Evolutionary conservation across 1,284 basidiomycete species (phyloP).

Genomic region (Phlebopus sp.): DNA sequence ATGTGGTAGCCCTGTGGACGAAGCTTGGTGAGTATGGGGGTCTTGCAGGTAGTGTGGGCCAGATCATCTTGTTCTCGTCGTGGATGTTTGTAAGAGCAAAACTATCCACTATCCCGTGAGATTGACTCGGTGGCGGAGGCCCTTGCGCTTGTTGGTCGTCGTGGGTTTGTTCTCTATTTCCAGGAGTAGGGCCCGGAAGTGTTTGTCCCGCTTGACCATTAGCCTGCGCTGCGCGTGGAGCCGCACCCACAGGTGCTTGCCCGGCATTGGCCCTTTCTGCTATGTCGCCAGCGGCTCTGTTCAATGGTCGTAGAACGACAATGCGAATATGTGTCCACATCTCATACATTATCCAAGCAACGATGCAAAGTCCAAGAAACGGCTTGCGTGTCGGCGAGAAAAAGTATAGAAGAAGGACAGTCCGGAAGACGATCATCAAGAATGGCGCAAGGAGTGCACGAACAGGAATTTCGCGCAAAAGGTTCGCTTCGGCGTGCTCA

Average conservation of each 20-base stretch:
- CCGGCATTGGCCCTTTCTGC: conserved; percentile 19
- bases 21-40: conserved; percentile 41
- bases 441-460: conserved; percentile 61
- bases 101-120: conserved; percentile 44
- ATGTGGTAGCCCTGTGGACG: conserved; percentile 50
- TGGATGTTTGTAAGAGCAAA: conserved; percentile 58
- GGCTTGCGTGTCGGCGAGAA: conserved; percentile 76
- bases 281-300: conserved; percentile 23
- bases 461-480: conserved; percentile 37
- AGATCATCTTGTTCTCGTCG: conserved; percentile 52
- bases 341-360: conserved; percentile 73
- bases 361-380: conserved; percentile 61
- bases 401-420: conserved; percentile 71
- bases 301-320: conserved; percentile 43
- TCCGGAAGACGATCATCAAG: conserved; percentile 65
- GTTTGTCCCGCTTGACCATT: conserved; percentile 17
- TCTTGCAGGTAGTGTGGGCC: conserved; percentile 32
- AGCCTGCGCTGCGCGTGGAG: conserved; percentile 14
- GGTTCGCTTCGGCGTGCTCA: conserved; percentile 24
- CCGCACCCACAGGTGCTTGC: conserved; percentile 16
- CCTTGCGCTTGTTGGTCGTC: conserved; percentile 22
- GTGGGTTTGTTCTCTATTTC: conserved; percentile 16
- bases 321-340: conserved; percentile 70
- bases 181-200: conserved; percentile 8
- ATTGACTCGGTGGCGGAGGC: conserved; percentile 26